Evolutionary conservation across 495 filamentous ascomycete species (phyloP).

Genomic region (Talaromyces trachyspermus): DNA sequence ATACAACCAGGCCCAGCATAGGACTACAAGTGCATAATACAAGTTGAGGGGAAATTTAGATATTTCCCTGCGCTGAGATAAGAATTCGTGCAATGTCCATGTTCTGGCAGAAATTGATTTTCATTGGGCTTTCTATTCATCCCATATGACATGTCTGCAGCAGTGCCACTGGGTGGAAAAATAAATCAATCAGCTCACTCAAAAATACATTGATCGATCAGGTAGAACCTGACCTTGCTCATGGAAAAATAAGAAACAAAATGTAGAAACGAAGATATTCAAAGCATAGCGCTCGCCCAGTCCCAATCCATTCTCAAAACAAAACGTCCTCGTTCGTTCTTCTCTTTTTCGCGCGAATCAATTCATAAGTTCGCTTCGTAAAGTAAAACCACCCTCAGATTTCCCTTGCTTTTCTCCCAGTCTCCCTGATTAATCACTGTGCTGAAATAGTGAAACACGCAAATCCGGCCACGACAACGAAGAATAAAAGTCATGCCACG

Average conservation of each 20-base stretch:
- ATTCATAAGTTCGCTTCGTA: background rate
- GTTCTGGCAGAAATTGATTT: no score
- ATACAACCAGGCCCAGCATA: no score
- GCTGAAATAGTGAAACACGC: conserved; percentile 1
- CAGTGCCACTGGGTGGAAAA: background rate
- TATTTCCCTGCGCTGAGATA: no score
- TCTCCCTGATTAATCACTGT: background rate
- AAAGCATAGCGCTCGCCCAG: background rate
- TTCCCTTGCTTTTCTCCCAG: background rate
- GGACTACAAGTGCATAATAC: no score
- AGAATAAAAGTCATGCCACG: background rate
- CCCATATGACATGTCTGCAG: background rate
- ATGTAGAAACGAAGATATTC: background rate
- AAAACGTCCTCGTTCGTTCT: background rate
- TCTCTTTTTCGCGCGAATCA: background rate
- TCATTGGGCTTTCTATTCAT: background rate
- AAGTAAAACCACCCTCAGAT: no score
- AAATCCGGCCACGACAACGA: background rate
- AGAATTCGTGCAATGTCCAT: no score
- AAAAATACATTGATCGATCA: conserved; percentile 1
- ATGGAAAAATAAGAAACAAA: background rate
- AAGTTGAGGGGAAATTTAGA: no score
- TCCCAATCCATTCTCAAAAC: no score
- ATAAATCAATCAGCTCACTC: background rate
- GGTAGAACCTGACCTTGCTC: background rate